phyloP scores from a whole-genome alignment of 768 basidiomycete species.

The Lactarius evosmus region DNA sequence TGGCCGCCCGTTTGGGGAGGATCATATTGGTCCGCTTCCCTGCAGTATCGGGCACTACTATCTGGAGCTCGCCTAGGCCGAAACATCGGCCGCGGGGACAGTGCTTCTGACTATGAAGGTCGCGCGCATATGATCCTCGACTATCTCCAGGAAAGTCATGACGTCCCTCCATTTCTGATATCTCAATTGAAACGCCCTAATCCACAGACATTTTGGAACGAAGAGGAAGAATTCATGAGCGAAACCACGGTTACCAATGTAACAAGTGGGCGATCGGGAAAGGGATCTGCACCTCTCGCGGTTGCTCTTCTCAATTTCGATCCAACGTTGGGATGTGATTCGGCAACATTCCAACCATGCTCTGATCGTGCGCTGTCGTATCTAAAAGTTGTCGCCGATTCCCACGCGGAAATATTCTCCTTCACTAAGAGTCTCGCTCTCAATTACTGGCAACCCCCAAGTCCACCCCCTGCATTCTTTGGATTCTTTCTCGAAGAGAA shows the following conservation, averaged over 20 bases:
- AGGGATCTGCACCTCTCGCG: constrained; percentile 34
- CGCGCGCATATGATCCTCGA: constrained; percentile 12
- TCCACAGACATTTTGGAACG: constrained; percentile 32
- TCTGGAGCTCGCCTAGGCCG: constrained; percentile 10
- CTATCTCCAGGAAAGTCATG: constrained; percentile 11
- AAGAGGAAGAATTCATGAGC: constrained; percentile 11
- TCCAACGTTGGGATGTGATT: constrained; percentile 35
- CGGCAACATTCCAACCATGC: no score
- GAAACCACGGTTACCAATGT: constrained; percentile 30
- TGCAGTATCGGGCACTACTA: constrained; percentile 20
- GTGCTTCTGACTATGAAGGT: constrained; percentile 4
- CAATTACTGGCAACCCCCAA: no score
- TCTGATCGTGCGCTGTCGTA: constrained; percentile 33
- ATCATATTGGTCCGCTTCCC: constrained; percentile 20
- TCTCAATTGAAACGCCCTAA: no score
- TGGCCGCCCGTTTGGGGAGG: constrained; percentile 22
- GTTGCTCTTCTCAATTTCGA: constrained; percentile 34
- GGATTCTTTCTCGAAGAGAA: constrained; percentile 17
- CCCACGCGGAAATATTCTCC: constrained; percentile 32
- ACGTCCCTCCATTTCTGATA: neutral
- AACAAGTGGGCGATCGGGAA: constrained; percentile 30
- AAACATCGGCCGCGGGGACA: constrained; percentile 9
- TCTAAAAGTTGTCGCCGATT: constrained; percentile 29
- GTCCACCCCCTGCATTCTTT: neutral
- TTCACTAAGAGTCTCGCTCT: constrained; percentile 29